These are phyloP conservation scores for Cladosporium sp. DNA, from an alignment of 2,329 filamentous ascomycete genomes.

Conservation along the genomic window DNA sequence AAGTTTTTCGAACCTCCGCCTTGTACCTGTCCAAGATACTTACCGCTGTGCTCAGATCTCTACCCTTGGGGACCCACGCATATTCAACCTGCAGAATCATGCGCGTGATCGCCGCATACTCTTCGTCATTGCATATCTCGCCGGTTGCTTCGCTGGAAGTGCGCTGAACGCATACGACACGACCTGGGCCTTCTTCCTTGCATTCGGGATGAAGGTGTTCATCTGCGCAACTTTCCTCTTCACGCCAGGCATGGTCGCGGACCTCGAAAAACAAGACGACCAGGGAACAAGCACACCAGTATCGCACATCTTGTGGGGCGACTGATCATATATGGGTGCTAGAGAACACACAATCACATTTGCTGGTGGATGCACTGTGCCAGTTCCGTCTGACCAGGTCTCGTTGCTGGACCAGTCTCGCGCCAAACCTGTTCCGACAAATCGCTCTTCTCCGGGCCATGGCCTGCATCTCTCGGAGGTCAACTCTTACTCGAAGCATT, in stretches of 20 bases:
- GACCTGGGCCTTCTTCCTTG: constrained; percentile 22
- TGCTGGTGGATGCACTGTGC: not conserved
- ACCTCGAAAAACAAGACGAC: constrained; percentile 19
- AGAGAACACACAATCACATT: not conserved
- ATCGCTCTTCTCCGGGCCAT: not conserved
- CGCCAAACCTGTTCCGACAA: not conserved
- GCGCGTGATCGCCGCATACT: constrained; percentile 15
- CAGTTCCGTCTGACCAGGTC: not conserved
- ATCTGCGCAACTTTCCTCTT: constrained; percentile 27
- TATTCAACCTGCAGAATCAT: constrained; percentile 19
- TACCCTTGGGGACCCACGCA: constrained; percentile 7
- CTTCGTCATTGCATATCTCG: constrained; percentile 23
- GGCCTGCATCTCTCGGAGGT: not conserved
- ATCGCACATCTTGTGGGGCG: constrained; percentile 23
- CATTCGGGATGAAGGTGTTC: constrained; percentile 23
- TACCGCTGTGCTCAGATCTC: constrained; percentile 16
- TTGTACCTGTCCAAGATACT: constrained; percentile 1
- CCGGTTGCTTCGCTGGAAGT: constrained; percentile 25
- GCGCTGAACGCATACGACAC: constrained; percentile 14
- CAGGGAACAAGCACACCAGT: constrained; percentile 21
- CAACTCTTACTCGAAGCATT: not conserved
- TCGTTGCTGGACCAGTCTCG: not conserved
- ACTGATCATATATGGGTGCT: constrained; percentile 5
- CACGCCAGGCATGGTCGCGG: constrained; percentile 24
- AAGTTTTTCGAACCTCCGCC: constrained; percentile 14